Percentiles rank a stretch among this genome's conserved stretches.
These are phyloP conservation scores for Saccharomycopsis amapae DNA, from an alignment of 805 yeast genomes.

Conservation along the genomic window DNA sequence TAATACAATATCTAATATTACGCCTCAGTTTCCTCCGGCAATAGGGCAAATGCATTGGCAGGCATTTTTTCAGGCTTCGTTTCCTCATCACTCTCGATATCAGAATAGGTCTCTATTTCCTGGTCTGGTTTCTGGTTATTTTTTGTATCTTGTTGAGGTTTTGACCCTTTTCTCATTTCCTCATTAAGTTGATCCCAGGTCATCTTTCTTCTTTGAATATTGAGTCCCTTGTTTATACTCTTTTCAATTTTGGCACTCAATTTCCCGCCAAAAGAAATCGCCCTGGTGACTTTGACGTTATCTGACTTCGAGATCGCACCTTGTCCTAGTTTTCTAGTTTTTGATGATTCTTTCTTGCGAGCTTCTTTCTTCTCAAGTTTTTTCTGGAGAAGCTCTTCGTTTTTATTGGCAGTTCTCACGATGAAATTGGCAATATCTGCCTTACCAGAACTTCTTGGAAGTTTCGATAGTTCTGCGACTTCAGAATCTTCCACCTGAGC, in stretches of 20 bases:
- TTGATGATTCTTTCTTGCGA: neutral
- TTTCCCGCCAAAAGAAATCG: conserved; percentile 16
- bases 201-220: conserved; percentile 12
- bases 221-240: conserved; percentile 15
- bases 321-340: conserved; percentile 1
- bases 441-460: conserved; percentile 18
- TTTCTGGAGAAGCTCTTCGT: conserved; percentile 16
- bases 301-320: conserved; percentile 1
- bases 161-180: conserved; percentile 5
- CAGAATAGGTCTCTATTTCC: neutral
- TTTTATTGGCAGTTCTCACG: conserved; percentile 21
- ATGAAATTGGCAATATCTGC: conserved; percentile 17
- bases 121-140: neutral
- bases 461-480: conserved; percentile 20
- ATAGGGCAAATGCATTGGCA: conserved; percentile 10
- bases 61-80: neutral
- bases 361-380: conserved; percentile 15
- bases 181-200: conserved; percentile 21
- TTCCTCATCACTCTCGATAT: conserved; percentile 6
- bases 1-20: conserved; percentile 1
- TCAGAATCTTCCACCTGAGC: conserved; percentile 16
- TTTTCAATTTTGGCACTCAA: conserved; percentile 18
- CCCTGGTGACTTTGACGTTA: conserved; percentile 10
- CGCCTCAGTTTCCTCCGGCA: conserved; percentile 20
- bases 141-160: neutral